phyloP scores from a whole-genome alignment of 331 rosid species.

The Telfairia occidentalis region DNA sequence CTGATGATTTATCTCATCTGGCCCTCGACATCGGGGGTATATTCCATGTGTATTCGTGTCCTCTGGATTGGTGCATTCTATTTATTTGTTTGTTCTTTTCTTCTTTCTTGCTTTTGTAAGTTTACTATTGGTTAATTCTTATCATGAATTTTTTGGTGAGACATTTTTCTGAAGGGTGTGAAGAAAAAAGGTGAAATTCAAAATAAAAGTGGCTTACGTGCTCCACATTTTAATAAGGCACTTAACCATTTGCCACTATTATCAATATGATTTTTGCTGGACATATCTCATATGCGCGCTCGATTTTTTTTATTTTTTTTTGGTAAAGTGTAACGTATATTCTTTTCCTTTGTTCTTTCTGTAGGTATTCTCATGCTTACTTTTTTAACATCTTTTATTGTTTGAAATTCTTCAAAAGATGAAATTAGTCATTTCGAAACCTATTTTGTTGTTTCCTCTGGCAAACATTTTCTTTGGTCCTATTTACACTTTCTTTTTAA shows the following conservation, averaged over 20 bases:
- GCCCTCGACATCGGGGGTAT: constrained; percentile 87
- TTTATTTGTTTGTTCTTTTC: neutral
- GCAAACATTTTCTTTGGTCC: neutral
- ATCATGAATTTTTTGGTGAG: neutral
- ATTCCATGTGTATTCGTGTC: neutral
- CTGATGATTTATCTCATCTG: constrained; percentile 69
- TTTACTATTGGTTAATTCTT: neutral
- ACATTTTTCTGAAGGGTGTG: neutral
- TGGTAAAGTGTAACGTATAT: neutral
- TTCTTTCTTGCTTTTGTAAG: neutral
- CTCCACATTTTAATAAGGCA: neutral
- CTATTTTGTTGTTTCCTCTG: neutral
- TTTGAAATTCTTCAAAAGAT: neutral
- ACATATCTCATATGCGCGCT: neutral
- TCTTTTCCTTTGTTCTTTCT: neutral
- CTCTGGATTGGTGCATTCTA: neutral
- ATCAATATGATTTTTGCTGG: neutral
- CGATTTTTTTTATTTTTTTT: neutral
- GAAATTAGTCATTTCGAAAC: neutral
- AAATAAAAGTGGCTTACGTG: neutral
- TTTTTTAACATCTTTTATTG: neutral
- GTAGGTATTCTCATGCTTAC: neutral
- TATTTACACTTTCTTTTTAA: too few relatives aligned
- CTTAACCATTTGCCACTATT: neutral
- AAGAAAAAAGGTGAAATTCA: neutral